Conservation (phyloP, 1,139 yeast genomes). For the Debaryomyces nepalensis region DNA sequence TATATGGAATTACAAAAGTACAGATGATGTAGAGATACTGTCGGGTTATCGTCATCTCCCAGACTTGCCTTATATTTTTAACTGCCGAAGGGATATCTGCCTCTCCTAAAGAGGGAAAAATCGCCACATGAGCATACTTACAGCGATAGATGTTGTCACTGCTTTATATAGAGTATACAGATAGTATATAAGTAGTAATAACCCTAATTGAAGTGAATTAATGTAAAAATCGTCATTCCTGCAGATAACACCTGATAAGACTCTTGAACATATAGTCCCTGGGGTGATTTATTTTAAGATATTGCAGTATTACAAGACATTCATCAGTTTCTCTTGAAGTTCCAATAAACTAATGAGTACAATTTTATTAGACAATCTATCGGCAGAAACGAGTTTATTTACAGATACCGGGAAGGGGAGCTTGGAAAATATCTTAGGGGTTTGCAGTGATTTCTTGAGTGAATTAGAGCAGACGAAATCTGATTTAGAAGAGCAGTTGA, state of each 20-base stretch:
- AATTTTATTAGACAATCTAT: conserved; percentile 35
- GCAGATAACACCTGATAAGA: too few relatives aligned
- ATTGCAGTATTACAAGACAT: neutral
- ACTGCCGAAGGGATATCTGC: too few relatives aligned
- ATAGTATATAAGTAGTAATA: too few relatives aligned
- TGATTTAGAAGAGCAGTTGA: conserved; percentile 26
- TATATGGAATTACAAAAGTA: neutral
- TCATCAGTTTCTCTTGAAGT: neutral
- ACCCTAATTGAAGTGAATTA: too few relatives aligned
- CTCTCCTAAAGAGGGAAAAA: too few relatives aligned
- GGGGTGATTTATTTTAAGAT: neutral
- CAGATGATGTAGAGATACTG: neutral
- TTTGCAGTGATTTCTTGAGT: conserved; percentile 30
- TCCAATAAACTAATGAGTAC: conserved; percentile 17
- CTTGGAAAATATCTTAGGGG: conserved; percentile 26
- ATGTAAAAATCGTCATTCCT: too few relatives aligned
- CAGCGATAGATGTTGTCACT: too few relatives aligned
- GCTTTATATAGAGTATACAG: too few relatives aligned
- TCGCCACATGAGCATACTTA: too few relatives aligned
- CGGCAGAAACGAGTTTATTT: conserved; percentile 32
- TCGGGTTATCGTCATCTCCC: too few relatives aligned
- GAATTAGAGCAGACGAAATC: conserved; percentile 36
- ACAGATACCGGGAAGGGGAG: conserved; percentile 29
- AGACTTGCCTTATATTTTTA: too few relatives aligned
- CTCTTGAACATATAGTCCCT: too few relatives aligned